Evolutionary conservation across 441 rosid genomes (phyloP), one percentile per base, ranked within the genome.

Genomic region (Codiaeum variegatum): DNA sequence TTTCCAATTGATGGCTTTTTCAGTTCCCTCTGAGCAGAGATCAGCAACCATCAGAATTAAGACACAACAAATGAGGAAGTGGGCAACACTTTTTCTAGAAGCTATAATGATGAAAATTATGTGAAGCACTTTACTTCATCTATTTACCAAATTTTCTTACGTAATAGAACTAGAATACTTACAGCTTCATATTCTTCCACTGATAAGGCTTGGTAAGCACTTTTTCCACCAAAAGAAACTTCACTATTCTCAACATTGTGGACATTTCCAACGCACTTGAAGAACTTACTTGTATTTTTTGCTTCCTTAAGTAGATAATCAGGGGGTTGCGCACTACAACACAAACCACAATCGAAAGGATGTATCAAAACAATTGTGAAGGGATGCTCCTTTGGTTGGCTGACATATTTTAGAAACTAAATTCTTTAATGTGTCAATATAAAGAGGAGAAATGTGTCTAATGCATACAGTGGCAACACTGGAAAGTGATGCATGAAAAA

Each of bases 121-220:
- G 51, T 60, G 32, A 34, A 64, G 54, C 10, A 12, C 26, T 42
- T 66, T 46, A 47, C 36, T 32, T 10, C 58, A 54, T 62, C 70
- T 68, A 68, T 64, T 49, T 32, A 62, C 6, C 31, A 24, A 66
- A 29, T 63, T 62, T 47, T 60, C 23, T 11, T 29, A 56, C 74
- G n/a, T 55, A 34, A 65, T 26, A 65, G 69, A 77, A 73, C 63
- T 59, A 67, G 8, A 69, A 77, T 29, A 69, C 99, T 88, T 86
- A 96, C 99, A 81, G 93, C 87, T 88, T 90, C 99, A 82, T 89
- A 94, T 77, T 96, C 98, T 78, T 90, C 94, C 75, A 85, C 91
- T 24, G 93, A 82, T 85, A 94, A 76, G 71, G 88, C 88, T 87
- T 85, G 87, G 82, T 90, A 94, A 71, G 88, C 88, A 79, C 86